Base-by-base conservation (phyloP, 495 filamentous ascomycete species). In the Trichoderma gamsii region DNA sequence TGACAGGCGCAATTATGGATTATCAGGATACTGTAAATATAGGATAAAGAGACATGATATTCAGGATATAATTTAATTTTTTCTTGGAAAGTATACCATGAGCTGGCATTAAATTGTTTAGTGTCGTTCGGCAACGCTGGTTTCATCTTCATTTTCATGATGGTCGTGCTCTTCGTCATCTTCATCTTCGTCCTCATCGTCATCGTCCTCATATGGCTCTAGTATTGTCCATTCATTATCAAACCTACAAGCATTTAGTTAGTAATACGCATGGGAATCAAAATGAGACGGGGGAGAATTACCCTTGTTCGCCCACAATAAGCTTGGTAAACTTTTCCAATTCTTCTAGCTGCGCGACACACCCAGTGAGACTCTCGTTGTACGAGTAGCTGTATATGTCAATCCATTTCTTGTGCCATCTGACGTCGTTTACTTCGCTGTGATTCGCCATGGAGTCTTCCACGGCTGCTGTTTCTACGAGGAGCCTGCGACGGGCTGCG, bases 281-380 rank as follows among this genome's bases (percentile, higher is more conserved):
- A 70, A 69, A 27, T 74, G 67, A 32, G 61, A 65, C 7, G 71
- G 74, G 6, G 51, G 11, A 41, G 70, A 70, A 77, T 66, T 72
- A 84, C 73, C 77, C 79, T 71, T 81, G 79, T 70, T 86, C 84
- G 29, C 85, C 85, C 67, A 79, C 78, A 70, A 87, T 82, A 41
- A 77, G 78, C 71, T 82, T 87, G 0, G 82, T 85, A 68, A 78
- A 86, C 64, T 74, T 79, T 73, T 85, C 78, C 65, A 87, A 71
- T 59, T 79, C 73, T 67, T 83, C 79, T 13, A 87, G 69, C 65
- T 86, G 79, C 70, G 80, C 79, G 13, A 87, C 84, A 68, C 85
- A 85, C 63, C 83, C 83, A 18, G 84, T 86, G 71, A 86, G 73
- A 44, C 82, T 84, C 61, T 80, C 77, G n/a, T 82, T 82, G 69